phyloP scores from a whole-genome alignment of 2,329 filamentous ascomycete genomes.

The Tolypocladium ophioglossoides region DNA sequence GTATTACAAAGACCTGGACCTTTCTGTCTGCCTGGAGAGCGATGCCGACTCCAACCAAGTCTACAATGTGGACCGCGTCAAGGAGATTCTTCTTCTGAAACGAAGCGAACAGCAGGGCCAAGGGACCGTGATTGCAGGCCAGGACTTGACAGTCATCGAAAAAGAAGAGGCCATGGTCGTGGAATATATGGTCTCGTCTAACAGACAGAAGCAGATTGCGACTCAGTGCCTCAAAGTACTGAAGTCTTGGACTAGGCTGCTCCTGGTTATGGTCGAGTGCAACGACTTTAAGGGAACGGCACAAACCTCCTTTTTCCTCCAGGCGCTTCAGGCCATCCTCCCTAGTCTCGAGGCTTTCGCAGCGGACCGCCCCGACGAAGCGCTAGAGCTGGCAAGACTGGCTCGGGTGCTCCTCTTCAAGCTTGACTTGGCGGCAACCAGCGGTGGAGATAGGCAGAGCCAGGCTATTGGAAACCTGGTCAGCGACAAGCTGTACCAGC shows the following conservation, averaged over 20 bases:
- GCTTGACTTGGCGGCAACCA: conserved; percentile 44
- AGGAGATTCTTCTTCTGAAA: conserved; percentile 63
- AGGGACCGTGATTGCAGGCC: conserved; percentile 36
- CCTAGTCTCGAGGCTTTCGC: conserved; percentile 77
- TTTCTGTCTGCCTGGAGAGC: conserved; percentile 52
- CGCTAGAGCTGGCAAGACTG: conserved; percentile 67
- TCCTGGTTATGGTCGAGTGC: conserved; percentile 72
- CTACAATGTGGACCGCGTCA: conserved; percentile 61
- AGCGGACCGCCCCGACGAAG: conserved; percentile 56
- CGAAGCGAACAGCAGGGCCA: conserved; percentile 48
- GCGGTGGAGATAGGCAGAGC: conserved; percentile 30
- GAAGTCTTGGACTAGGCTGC: conserved; percentile 72
- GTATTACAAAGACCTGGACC: conserved; percentile 55
- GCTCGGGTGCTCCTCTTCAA: conserved; percentile 62
- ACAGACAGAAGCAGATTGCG: conserved; percentile 49
- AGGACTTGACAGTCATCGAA: conserved; percentile 40
- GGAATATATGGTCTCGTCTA: conserved; percentile 51
- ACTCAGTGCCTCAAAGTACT: conserved; percentile 56
- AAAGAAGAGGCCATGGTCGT: conserved; percentile 50
- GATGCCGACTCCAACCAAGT: conserved; percentile 45
- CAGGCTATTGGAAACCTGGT: conserved; percentile 56
- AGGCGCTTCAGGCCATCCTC: conserved; percentile 76
- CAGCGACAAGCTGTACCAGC: conserved; percentile 79
- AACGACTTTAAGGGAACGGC: conserved; percentile 67
- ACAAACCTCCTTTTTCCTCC: conserved; percentile 70